Percentiles rank a stretch among this genome's conserved stretches.
Conservation (phyloP, 2,329 filamentous ascomycete species). For the Hortaea werneckii region DNA sequence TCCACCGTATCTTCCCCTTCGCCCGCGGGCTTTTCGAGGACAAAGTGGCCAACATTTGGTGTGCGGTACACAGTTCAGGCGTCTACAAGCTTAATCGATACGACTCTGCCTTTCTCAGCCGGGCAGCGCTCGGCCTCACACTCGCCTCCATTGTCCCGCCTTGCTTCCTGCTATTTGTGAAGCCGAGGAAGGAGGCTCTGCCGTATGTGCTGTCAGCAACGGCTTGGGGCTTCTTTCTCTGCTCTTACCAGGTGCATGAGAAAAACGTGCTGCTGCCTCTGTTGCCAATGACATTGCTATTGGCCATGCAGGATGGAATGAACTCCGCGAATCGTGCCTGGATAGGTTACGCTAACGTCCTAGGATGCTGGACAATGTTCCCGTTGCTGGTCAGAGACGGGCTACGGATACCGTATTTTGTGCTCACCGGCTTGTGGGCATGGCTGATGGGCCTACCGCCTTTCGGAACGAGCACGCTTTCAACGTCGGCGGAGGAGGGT, state of each 20-base stretch:
- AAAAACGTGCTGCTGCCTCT: conserved; percentile 91
- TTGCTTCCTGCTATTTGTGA: conserved; percentile 67
- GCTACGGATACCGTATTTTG: conserved; percentile 70
- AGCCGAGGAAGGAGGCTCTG: conserved; percentile 65
- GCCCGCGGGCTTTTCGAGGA: conserved; percentile 94
- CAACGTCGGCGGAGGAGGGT: conserved; percentile 8
- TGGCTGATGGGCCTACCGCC: conserved; percentile 84
- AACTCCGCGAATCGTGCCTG: conserved; percentile 69
- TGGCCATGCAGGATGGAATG: conserved; percentile 69
- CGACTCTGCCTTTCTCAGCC: conserved; percentile 61
- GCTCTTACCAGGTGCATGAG: conserved; percentile 96
- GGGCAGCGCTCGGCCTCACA: conserved; percentile 64
- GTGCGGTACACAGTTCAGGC: conserved; percentile 63
- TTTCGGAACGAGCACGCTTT: conserved; percentile 57
- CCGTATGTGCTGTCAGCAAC: conserved; percentile 73
- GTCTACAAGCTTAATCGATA: conserved; percentile 77
- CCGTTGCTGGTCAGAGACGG: conserved; percentile 80
- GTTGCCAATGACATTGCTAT: conserved; percentile 81
- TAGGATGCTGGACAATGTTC: conserved; percentile 89
- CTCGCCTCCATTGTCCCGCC: conserved; percentile 66
- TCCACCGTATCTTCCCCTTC: conserved; percentile 94
- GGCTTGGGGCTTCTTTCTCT: conserved; percentile 95
- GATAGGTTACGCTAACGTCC: conserved; percentile 90
- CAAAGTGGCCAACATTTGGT: conserved; percentile 99
- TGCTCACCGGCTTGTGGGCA: conserved; percentile 79